Evolutionary conservation across 129 eudicot genomes (phyloP), one percentile per base, ranked within the genome.

Genomic region (Ambrosia artemisiifolia): DNA sequence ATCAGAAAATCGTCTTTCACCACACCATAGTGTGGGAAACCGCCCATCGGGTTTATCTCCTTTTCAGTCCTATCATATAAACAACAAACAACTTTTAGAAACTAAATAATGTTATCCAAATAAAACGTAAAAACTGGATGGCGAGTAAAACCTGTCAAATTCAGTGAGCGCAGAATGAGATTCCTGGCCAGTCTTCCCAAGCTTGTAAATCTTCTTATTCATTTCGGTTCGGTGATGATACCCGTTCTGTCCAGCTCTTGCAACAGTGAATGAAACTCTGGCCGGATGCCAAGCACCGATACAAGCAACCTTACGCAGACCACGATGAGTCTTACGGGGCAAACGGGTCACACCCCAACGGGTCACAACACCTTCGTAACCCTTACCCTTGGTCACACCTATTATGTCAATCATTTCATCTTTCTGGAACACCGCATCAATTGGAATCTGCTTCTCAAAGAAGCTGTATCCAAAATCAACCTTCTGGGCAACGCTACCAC

Each of bases 341-440:
- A 86, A 75, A 34, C 91, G 88, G n/a, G 91, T 86, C 43, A 86
- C 91, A 11, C 91, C 91, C 91, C 91, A 86, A 70, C 91, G 87
- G 9, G 91, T 86, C 71, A 86, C 88, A 46, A 83, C 88, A 46
- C 91, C 91, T 71, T 86, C 91, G 20, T 86, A 86, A 10, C 88
- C 91, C 80, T 86, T 83, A 43, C 91, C 91, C 60, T 86, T 86
- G 18, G 91, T 86, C 57, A 86, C 91, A 19, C 91, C 91, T 8
- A 83, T 85, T 33, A 85, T 81, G 74, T 85, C 91, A 34, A 86
- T 86, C 91, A 86, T 86, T 75, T 86, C 91, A 67, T 86, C 91
- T 55, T 86, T 86, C 43, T 78, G 85, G 68, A 86, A 83, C 8
- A 86, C 88, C 18, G 88, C 85, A 78, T 86, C 91, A 3, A 86